These are phyloP conservation scores for Phytophthora cactorum DNA, from an alignment of 352 stramenopile species.

Conservation along the genomic window DNA sequence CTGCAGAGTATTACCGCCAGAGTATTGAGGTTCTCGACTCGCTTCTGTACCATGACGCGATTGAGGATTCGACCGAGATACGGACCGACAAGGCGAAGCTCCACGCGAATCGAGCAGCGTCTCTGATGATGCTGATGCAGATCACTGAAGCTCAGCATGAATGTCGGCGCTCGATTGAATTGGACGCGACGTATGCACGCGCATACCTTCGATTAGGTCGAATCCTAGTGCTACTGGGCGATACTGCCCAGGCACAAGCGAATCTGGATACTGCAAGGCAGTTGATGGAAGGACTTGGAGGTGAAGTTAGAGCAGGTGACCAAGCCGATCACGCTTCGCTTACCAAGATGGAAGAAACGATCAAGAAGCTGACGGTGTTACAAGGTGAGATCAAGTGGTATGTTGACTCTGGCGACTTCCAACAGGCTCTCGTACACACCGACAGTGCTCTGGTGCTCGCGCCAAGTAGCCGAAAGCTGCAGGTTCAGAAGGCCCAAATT, in stretches of 20 bases:
- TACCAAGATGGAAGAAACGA: slow-evolving; percentile 58
- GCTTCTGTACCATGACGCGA: slow-evolving; percentile 37
- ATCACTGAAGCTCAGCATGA: slow-evolving; percentile 76
- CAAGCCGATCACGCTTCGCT: slow-evolving; percentile 50
- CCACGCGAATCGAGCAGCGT: slow-evolving; percentile 79
- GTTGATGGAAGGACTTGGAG: slow-evolving; percentile 33
- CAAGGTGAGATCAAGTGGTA: slow-evolving; percentile 69
- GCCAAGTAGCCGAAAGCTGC: slow-evolving; percentile 56
- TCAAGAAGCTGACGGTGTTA: slow-evolving; percentile 56
- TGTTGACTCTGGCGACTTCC: slow-evolving; percentile 51
- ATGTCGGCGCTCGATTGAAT: slow-evolving; percentile 64
- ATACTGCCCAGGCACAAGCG: slow-evolving; percentile 57
- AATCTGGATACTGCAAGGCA: slow-evolving; percentile 56
- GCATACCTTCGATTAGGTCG: slow-evolving; percentile 73
- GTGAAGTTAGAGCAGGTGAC: slow-evolving; percentile 32
- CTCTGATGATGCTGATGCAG: slow-evolving; percentile 82
- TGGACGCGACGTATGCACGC: slow-evolving; percentile 71
- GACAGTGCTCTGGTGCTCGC: slow-evolving; percentile 62
- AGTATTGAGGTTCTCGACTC: slow-evolving; percentile 61
- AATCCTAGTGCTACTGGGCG: slow-evolving; percentile 76
- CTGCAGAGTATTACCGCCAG: slow-evolving; percentile 64
- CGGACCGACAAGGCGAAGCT: slow-evolving; percentile 83
- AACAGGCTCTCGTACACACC: slow-evolving; percentile 51
- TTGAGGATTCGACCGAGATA: slow-evolving; percentile 44
- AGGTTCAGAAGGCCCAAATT: slow-evolving; percentile 67